Evolutionary conservation across 352 stramenopile species (phyloP).

Genomic region (Phytophthora cactorum): DNA sequence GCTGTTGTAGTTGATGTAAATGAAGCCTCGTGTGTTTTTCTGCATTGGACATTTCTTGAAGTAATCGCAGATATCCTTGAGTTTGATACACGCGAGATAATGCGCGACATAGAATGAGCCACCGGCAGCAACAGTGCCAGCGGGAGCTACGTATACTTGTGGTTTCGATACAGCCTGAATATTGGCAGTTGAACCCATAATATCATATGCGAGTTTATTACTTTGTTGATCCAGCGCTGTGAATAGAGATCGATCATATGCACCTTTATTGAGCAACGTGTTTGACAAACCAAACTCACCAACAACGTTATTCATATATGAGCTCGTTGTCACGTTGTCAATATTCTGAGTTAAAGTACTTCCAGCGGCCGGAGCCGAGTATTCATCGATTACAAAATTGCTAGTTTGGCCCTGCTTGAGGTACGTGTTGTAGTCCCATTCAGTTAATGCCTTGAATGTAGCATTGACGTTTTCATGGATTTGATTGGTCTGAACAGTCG

Average conservation of each 20-base stretch:
- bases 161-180: constrained; percentile 3
- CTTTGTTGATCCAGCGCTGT: constrained; percentile 1
- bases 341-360: not conserved
- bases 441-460: no score
- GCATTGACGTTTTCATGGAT: no score
- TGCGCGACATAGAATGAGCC: constrained; percentile 6
- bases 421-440: constrained; percentile 4
- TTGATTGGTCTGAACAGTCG: no score
- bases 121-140: constrained; percentile 1
- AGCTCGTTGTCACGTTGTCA: constrained; percentile 1
- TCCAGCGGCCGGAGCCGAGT: no score
- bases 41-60: constrained; percentile 9
- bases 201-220: constrained; percentile 2
- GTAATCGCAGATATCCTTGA: not conserved
- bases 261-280: not conserved
- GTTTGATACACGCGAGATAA: constrained; percentile 6
- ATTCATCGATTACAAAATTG: not conserved
- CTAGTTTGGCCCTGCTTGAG: constrained; percentile 5
- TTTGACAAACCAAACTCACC: constrained; percentile 5
- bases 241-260: not conserved
- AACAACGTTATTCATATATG: no score
- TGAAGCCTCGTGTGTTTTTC: constrained; percentile 5
- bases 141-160: not conserved
- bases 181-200: constrained; percentile 3
- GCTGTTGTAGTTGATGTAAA: constrained; percentile 13